phyloP scores from a whole-genome alignment of 2,329 filamentous ascomycete genomes.

The Ceratocystis huliohia region DNA sequence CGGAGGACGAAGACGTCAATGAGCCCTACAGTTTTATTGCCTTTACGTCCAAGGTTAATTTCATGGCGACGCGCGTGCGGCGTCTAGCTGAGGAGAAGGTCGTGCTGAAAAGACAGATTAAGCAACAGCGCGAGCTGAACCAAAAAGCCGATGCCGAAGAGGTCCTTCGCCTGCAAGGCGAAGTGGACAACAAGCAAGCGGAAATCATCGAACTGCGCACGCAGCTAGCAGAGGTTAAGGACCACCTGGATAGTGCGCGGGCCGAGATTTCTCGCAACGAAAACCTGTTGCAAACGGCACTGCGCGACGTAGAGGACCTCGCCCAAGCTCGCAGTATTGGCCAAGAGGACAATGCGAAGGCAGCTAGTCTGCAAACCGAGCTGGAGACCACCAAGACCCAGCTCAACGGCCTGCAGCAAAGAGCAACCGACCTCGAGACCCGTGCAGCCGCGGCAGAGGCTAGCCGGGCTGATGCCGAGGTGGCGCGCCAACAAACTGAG shows the following conservation, averaged over 20 bases:
- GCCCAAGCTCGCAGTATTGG: constrained; percentile 21
- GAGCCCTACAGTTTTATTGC: constrained; percentile 60
- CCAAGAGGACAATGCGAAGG: constrained; percentile 21
- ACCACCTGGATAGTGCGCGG: constrained; percentile 20
- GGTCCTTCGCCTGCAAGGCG: constrained; percentile 30
- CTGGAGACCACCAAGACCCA: constrained; percentile 31
- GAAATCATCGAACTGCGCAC: constrained; percentile 20
- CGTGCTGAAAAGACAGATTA: constrained; percentile 81
- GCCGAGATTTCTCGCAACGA: constrained; percentile 24
- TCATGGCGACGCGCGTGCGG: constrained; percentile 63
- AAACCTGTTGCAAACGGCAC: constrained; percentile 25
- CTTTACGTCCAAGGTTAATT: constrained; percentile 68
- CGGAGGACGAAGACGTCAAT: constrained; percentile 46
- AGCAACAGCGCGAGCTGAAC: constrained; percentile 88
- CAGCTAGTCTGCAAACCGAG: constrained; percentile 31
- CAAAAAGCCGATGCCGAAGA: constrained; percentile 67
- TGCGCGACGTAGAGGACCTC: constrained; percentile 22
- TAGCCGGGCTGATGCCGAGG: constrained; percentile 19
- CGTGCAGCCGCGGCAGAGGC: constrained; percentile 19
- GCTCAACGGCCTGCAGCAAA: constrained; percentile 32
- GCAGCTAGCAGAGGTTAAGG: constrained; percentile 21
- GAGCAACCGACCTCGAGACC: constrained; percentile 20
- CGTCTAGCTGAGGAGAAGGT: constrained; percentile 75
- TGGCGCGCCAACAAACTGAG: constrained; percentile 20
- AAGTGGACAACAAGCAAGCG: constrained; percentile 21